Evolutionary conservation across 768 basidiomycete species (phyloP), one percentile per base, ranked within the genome.

Genomic region (Austroboletus eburneus): DNA sequence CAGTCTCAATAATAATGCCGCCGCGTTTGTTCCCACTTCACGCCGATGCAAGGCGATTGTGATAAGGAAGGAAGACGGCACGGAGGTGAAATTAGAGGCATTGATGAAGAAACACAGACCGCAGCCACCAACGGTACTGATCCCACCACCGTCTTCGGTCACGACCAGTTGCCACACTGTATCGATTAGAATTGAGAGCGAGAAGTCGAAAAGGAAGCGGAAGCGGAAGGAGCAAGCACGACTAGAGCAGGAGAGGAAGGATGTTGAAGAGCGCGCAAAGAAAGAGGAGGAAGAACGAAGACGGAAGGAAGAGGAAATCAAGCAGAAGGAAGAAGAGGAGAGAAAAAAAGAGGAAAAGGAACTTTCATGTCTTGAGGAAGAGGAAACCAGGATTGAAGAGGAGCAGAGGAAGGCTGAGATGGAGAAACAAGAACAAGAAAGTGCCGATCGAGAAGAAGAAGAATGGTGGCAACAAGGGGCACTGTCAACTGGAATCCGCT

Each of bases 1-100:
- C 23, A 73, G 64, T 52, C 72, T 89, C 40, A 87, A 82, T 57
- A 77, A 78, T 4, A 74, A 72, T 57, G 86, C 87, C 4, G 74
- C 66, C 46, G 58, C 83, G 3, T 91, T 90, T 60, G 80, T 88
- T 16, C 87, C 88, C 7, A 64, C 55, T 24, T 55, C 66, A 10
- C 68, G 72, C 10, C 48, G 65, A 14, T 62, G 70, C 30, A 54
- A 63, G 45, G 76, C 73, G 57, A 70, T 80, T 33, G 76, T 78
- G 25, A 71, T 88, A 49, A 87, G 85, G 67, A 78, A 69, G 44
- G 68, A 75, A 34, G 78, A 83, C 36, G 88, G 88, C 23, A 74
- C 67, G 21, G 84, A 86, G 65, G 70, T 89, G 41, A 74, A 78
- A 32, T 45, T 90, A 35, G 78, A 77, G 45, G 61, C 72, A 30